Base-by-base conservation (phyloP, 148 eudicot genomes). In the Nepenthes gracilis region DNA sequence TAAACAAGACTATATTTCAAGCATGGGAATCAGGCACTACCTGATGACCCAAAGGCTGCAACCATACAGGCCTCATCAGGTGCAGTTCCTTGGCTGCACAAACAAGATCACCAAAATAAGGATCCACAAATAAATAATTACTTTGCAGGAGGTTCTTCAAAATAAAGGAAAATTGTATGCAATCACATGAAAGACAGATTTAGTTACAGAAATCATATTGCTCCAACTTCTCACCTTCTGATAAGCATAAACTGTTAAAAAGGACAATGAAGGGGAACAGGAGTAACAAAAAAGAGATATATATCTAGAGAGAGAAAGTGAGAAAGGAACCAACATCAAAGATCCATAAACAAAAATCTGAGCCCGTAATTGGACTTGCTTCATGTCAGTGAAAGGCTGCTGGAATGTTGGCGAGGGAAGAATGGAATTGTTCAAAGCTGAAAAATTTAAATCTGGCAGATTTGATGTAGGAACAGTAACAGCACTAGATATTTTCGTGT, bases 331-430 rank as follows among this genome's bases (percentile, higher is more conserved):
- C 45, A 70, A 89, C 99, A 93, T 86, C 33, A 93, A 73, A 73
- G 96, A 86, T 72, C 99, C 99, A 73, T 93, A 93, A 67, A 93
- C 99, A 81, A 93, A 89, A 48, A 93, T 93, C 79, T 93, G 99
- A 10, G 99, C 96, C 52, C 99, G 91, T 69, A 93, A 68, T 69
- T 93, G 99, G 71, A 93, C 85, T 85, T 93, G 99, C 64, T 93
- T 97, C 62, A 66, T 43, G 72, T 93, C 99, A 9, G 92, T 79
- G 67, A 93, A 89, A 64, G 91, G 82, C 77, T 84, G 97, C 36
- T 74, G 95, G 72, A 73, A 77, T 37, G 67, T 37, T 33, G 78
- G 67, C 11, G 85, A 61, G 52, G 75, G 62, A 56, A 75, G 57
- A 66, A 54, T 70, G 49, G 85, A 75, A 63, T 67, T 72, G 73